phyloP scores from a whole-genome alignment of 305 asterid species.

The Rubia peregrina region DNA sequence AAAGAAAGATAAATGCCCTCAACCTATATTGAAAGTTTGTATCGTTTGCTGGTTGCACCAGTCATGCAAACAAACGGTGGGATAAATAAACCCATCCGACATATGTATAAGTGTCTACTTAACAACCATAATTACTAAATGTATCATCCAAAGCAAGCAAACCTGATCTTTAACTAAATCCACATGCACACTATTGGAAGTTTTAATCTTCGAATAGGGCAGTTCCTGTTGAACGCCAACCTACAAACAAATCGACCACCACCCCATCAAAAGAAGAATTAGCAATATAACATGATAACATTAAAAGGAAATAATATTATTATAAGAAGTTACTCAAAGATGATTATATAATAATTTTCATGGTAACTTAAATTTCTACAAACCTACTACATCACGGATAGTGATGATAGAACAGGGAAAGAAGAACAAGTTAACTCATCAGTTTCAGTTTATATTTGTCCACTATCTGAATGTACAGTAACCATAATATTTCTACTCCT shows the following conservation, averaged over 20 bases:
- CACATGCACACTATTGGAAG: conserved; percentile 59
- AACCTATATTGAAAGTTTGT: neutral
- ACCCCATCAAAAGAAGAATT: conserved; percentile 9
- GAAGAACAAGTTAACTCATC: neutral
- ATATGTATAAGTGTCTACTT: neutral
- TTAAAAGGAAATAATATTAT: neutral
- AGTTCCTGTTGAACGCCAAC: conserved; percentile 72
- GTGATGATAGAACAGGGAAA: neutral
- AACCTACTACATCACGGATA: neutral
- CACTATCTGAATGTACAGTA: neutral
- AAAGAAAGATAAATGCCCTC: neutral
- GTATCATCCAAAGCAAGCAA: conserved; percentile 24
- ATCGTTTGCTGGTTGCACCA: neutral
- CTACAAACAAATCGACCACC: conserved; percentile 33
- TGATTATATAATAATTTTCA: neutral
- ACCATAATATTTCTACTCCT: neutral
- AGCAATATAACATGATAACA: conserved; percentile 1
- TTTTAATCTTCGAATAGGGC: conserved; percentile 51
- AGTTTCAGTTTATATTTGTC: conserved; percentile 1
- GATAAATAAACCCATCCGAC: neutral
- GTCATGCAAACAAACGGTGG: neutral
- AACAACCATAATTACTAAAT: neutral
- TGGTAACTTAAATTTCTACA: neutral
- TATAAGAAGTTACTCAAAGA: neutral
- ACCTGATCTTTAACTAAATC: conserved; percentile 58